Evolutionary conservation across 2,329 filamentous ascomycete species (phyloP).

Genomic region (Pseudogymnoascus sp.): DNA sequence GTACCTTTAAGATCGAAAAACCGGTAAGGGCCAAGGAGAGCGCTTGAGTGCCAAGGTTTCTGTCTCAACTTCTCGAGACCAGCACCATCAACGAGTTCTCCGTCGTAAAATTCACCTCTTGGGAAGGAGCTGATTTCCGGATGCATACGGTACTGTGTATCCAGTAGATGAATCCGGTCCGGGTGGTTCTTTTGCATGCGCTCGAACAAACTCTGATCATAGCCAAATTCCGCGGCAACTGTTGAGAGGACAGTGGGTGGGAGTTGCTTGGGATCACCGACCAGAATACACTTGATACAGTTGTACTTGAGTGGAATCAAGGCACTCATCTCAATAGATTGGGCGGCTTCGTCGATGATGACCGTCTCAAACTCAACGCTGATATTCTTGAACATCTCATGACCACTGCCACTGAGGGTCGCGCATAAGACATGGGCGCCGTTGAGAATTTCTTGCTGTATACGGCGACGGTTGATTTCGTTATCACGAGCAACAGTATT

Average conservation of each 20-base stretch:
- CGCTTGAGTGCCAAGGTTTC: slow-evolving; percentile 77
- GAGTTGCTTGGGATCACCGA: slow-evolving; percentile 94
- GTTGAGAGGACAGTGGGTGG: slow-evolving; percentile 93
- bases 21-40: slow-evolving; percentile 79
- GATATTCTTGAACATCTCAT: slow-evolving; percentile 92
- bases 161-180: slow-evolving; percentile 82
- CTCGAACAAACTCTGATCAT: slow-evolving; percentile 96
- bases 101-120: slow-evolving; percentile 86
- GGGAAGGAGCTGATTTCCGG: slow-evolving; percentile 91
- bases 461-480: slow-evolving; percentile 72
- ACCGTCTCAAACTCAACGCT: slow-evolving; percentile 98
- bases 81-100: slow-evolving; percentile 72
- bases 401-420: slow-evolving; percentile 88
- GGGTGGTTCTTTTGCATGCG: slow-evolving; percentile 94
- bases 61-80: slow-evolving; percentile 70
- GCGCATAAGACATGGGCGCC: slow-evolving; percentile 89
- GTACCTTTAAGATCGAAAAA: slow-evolving; percentile 95
- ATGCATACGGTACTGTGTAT: slow-evolving; percentile 98
- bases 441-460: slow-evolving; percentile 87
- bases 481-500: slow-evolving; percentile 73
- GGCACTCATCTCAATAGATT: slow-evolving; percentile 95
- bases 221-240: slow-evolving; percentile 84
- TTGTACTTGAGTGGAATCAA: slow-evolving; percentile 96
- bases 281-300: slow-evolving; percentile 90
- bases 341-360: slow-evolving; percentile 94